Conservation (phyloP, 2,329 filamentous ascomycete species). For the Neoascochyta sp. region DNA sequence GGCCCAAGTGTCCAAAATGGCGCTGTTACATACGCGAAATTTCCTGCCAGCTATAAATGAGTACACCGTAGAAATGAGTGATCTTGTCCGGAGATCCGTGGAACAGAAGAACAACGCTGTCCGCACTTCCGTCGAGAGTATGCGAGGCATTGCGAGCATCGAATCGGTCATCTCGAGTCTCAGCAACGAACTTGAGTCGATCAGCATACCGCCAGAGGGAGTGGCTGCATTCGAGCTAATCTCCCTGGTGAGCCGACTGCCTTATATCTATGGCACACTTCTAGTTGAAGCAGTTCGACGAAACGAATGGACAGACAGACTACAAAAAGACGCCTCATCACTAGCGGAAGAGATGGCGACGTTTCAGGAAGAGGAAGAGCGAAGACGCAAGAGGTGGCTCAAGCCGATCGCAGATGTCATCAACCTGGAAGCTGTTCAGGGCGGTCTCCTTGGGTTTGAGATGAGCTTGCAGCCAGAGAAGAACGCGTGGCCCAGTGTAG, state of each 20-base stretch:
- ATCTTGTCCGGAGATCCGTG: constrained; percentile 50
- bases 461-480: constrained; percentile 80
- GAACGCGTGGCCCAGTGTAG: constrained; percentile 73
- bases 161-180: constrained; percentile 71
- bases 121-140: constrained; percentile 64
- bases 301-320: constrained; percentile 85
- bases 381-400: constrained; percentile 84
- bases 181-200: constrained; percentile 65
- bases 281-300: constrained; percentile 80
- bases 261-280: constrained; percentile 85
- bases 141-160: constrained; percentile 77
- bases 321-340: constrained; percentile 79
- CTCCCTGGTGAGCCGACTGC: constrained; percentile 74
- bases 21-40: constrained; percentile 60
- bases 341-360: constrained; percentile 89
- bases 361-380: constrained; percentile 89
- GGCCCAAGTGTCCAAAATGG: constrained; percentile 61
- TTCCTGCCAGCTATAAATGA: constrained; percentile 59
- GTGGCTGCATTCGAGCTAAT: constrained; percentile 78
- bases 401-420: constrained; percentile 76
- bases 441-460: constrained; percentile 71
- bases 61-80: constrained; percentile 55
- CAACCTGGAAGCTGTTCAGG: constrained; percentile 62
- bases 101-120: constrained; percentile 67
- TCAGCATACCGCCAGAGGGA: constrained; percentile 72